Evolutionary conservation across 2,329 filamentous ascomycete species (phyloP).

Genomic region (Fusarium verticillioides): DNA sequence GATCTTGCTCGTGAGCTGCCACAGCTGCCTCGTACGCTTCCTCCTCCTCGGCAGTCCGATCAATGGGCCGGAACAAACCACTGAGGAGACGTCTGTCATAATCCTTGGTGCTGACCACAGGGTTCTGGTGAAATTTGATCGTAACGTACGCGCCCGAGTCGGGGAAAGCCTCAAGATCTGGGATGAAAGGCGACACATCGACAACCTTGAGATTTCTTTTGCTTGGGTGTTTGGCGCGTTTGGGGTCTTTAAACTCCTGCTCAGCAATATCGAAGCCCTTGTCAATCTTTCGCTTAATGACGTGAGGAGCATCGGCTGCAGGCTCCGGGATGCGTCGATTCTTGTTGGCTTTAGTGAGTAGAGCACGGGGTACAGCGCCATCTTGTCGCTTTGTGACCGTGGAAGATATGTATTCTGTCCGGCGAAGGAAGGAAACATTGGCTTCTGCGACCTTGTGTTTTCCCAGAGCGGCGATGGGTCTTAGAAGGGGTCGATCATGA

Average conservation of each 20-base stretch:
- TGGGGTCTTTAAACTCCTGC: slow-evolving; percentile 64
- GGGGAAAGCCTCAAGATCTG: slow-evolving; percentile 75
- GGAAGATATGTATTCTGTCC: slow-evolving; percentile 93
- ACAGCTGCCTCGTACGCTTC: slow-evolving; percentile 61
- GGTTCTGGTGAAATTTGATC: slow-evolving; percentile 75
- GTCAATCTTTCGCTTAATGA: slow-evolving; percentile 75
- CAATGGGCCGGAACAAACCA: slow-evolving; percentile 70
- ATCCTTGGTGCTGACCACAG: slow-evolving; percentile 60
- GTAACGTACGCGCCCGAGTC: slow-evolving; percentile 76
- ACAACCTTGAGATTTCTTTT: slow-evolving; percentile 69
- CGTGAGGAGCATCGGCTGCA: slow-evolving; percentile 71
- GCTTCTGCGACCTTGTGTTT: slow-evolving; percentile 82
- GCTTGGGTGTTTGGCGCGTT: slow-evolving; percentile 66
- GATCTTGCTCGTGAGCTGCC: slow-evolving; percentile 67
- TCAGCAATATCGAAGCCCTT: slow-evolving; percentile 68
- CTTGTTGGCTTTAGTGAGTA: slow-evolving; percentile 49
- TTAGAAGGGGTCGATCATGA: slow-evolving; percentile 84
- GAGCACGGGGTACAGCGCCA: slow-evolving; percentile 56
- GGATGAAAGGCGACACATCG: slow-evolving; percentile 70
- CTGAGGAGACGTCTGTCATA: slow-evolving; percentile 72
- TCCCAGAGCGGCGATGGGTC: slow-evolving; percentile 84
- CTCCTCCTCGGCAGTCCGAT: slow-evolving; percentile 65
- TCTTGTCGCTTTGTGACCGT: slow-evolving; percentile 61
- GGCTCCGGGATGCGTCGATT: slow-evolving; percentile 63
- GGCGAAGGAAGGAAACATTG: slow-evolving; percentile 90